Base-by-base conservation (phyloP, 2,329 filamentous ascomycete species). In the Tolypocladium pustulatum region DNA sequence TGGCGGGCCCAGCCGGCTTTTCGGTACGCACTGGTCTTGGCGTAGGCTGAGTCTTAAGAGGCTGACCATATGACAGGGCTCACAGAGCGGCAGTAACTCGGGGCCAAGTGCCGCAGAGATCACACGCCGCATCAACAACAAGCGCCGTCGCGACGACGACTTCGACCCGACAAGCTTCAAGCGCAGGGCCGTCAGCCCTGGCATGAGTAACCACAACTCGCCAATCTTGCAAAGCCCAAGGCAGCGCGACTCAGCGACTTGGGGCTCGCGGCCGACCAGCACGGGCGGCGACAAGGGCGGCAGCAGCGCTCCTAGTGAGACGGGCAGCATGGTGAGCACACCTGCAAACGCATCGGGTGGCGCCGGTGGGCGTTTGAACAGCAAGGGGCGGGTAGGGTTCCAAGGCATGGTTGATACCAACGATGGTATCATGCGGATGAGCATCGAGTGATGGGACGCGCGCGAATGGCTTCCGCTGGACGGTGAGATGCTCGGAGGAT, bases 351-450 rank as follows among this genome's bases (percentile, higher is more conserved):
- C 67, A 30, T 61, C 73, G 43, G 75, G 77, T 12, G 66, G 63
- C 15, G 56, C 62, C 2, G 57, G 63, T 9, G 81, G 80, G 59
- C 78, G 81, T 13, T 71, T 77, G 65, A 76, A 78, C 64, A 76
- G 80, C 65, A 82, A 80, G 70, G 87, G 78, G 62, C 73, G 90
- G 38, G 79, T 96, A 17, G 91, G 91, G 10, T 81, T 95, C 65
- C 92, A 97, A 73, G 91, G 92, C 1, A 97, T 97, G 92, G 88
- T 84, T 22, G 93, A 97, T 73, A 93, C 93, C n/a, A 91, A 91
- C 69, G 93, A 97, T 71, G 90, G 91, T 1, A 80, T 97, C 63
- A 96, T 96, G 88, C 91, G 93, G 67, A 94, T 97, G 89, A 96
- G 90, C 72, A 96, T 97, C 67, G 92, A 97, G 72, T 96, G 76